Conservation (phyloP, 768 basidiomycete genomes). For the Chalciporus piperatus region DNA sequence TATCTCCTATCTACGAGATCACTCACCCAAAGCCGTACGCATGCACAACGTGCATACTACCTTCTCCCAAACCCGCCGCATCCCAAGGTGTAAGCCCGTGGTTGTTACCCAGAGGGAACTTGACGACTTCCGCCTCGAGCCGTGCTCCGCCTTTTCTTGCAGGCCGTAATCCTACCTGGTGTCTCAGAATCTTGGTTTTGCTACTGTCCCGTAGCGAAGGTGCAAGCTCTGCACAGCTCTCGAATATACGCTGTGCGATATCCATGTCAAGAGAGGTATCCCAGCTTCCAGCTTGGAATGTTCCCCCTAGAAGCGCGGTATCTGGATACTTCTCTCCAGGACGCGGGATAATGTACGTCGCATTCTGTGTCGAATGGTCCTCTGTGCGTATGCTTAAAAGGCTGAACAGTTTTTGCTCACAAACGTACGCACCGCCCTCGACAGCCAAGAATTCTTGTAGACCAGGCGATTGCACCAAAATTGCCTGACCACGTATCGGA, state of each 20-base stretch:
- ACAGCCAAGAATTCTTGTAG: slow-evolving; percentile 38
- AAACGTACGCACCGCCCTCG: slow-evolving; percentile 21
- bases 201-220: slow-evolving; percentile 33
- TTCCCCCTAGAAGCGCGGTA: slow-evolving; percentile 56
- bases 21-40: slow-evolving; percentile 60
- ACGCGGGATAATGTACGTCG: slow-evolving; percentile 63
- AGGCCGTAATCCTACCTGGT: slow-evolving; percentile 61
- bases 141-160: slow-evolving; percentile 54
- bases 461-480: slow-evolving; percentile 69
- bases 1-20: not conserved
- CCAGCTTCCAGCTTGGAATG: slow-evolving; percentile 48
- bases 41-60: slow-evolving; percentile 43
- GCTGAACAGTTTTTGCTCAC: not conserved
- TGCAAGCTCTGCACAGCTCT: slow-evolving; percentile 39
- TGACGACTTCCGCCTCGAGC: slow-evolving; percentile 46
- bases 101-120: slow-evolving; percentile 31
- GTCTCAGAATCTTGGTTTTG: slow-evolving; percentile 42
- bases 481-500: slow-evolving; percentile 83
- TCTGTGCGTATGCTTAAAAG: slow-evolving; percentile 10
- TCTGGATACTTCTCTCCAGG: slow-evolving; percentile 42
- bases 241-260: slow-evolving; percentile 44
- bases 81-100: slow-evolving; percentile 18
- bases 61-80: slow-evolving; percentile 16
- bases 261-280: slow-evolving; percentile 46
- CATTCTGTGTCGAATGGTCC: slow-evolving; percentile 15